phyloP scores from a whole-genome alignment of 805 yeast genomes.

The Monosporozyma unispora region DNA sequence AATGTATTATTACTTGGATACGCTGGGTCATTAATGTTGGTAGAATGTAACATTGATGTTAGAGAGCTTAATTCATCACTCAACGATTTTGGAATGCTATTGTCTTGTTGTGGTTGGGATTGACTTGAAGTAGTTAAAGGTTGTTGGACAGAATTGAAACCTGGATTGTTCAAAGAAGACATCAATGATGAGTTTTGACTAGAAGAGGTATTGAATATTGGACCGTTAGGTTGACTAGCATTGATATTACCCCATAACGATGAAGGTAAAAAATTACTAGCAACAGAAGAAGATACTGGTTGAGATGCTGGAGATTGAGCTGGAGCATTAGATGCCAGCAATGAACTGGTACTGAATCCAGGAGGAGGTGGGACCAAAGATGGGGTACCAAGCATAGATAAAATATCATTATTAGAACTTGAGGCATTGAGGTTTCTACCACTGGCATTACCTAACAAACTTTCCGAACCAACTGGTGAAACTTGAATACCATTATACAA shows the following conservation, averaged over 20 bases:
- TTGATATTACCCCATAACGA: background rate
- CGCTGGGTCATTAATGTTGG: slow-evolving; percentile 13
- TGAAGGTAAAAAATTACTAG: background rate
- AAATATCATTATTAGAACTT: background rate
- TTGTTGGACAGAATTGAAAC: background rate
- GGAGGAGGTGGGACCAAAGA: background rate
- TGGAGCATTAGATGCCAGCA: background rate
- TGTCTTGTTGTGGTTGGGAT: background rate
- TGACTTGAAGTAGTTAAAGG: background rate
- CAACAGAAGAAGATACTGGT: background rate
- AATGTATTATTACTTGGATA: background rate
- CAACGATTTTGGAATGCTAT: slow-evolving; percentile 11
- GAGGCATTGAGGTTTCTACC: background rate
- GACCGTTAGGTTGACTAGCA: background rate
- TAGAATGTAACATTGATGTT: slow-evolving; percentile 20
- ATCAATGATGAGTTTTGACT: background rate
- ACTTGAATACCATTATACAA: background rate
- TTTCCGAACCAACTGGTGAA: background rate
- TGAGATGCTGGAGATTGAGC: background rate
- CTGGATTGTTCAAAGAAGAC: background rate
- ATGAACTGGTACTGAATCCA: background rate
- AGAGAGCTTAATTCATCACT: slow-evolving; percentile 22
- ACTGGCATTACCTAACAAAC: background rate
- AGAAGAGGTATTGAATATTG: background rate
- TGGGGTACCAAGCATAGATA: background rate